A percentile compares a stretch with the other conserved stretches of the same genome.
Conservation (phyloP, 2,329 filamentous ascomycete genomes). For the Apiospora rasikravindrae region DNA sequence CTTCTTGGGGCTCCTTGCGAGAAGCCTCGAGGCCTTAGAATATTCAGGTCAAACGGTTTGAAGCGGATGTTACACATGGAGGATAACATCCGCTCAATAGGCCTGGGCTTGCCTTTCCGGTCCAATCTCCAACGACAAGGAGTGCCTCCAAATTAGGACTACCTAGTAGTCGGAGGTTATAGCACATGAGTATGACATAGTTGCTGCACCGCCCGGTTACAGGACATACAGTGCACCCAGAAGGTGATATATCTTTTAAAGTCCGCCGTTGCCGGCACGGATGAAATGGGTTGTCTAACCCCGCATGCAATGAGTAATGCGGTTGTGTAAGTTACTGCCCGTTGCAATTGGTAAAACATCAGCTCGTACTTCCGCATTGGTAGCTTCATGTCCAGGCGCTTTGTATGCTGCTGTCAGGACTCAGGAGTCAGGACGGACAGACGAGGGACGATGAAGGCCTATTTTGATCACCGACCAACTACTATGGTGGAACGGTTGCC, state of each 20-base stretch:
- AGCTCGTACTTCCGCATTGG: background rate
- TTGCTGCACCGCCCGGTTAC: background rate
- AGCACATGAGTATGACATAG: background rate
- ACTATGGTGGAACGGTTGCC: background rate
- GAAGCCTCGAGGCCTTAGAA: background rate
- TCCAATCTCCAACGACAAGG: background rate
- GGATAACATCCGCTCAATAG: background rate
- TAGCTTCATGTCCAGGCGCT: background rate
- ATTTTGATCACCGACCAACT: background rate
- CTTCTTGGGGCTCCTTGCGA: background rate
- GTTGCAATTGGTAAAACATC: background rate
- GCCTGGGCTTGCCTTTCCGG: background rate
- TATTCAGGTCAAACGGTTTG: background rate
- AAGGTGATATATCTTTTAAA: background rate
- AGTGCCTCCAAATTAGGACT: background rate
- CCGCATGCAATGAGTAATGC: slow-evolving; percentile 6
- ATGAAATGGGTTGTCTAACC: background rate
- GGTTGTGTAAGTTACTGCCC: background rate
- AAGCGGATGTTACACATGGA: background rate
- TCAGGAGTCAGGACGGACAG: background rate
- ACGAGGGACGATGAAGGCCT: background rate
- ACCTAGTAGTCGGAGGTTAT: background rate
- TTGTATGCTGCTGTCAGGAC: background rate
- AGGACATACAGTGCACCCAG: background rate
- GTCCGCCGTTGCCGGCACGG: background rate